Conservation (phyloP, 345 rosid species). For the Eucalyptus marginata region DNA sequence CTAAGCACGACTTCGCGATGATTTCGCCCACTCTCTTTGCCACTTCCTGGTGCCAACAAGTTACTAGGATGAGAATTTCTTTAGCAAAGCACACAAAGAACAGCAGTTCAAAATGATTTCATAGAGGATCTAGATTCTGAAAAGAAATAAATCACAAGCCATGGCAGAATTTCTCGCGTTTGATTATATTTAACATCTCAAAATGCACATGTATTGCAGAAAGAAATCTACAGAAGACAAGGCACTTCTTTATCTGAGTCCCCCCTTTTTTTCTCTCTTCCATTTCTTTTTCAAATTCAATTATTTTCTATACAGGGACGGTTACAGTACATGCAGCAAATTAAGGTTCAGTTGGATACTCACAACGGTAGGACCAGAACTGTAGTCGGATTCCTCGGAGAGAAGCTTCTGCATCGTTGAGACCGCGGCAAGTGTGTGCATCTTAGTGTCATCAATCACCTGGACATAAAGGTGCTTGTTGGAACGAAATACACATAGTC, state of each 20-base stretch:
- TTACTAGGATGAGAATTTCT: not conserved
- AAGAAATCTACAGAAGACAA: not conserved
- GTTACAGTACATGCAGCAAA: not conserved
- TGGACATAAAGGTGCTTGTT: slow-evolving; percentile 89
- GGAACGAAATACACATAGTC: slow-evolving; percentile 65
- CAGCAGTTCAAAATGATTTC: not conserved
- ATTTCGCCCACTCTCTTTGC: slow-evolving; percentile 79
- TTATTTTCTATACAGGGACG: not conserved
- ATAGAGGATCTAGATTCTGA: not conserved
- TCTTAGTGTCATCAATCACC: slow-evolving; percentile 94
- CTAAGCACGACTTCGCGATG: slow-evolving; percentile 77
- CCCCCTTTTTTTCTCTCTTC: not conserved
- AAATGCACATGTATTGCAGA: not conserved
- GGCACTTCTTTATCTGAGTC: not conserved
- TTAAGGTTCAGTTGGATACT: slow-evolving; percentile 4
- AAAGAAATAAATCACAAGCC: not conserved
- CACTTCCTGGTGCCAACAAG: slow-evolving; percentile 53
- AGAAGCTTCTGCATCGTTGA: slow-evolving; percentile 76
- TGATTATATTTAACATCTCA: not conserved
- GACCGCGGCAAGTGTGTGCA: slow-evolving; percentile 92
- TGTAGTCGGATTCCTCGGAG: slow-evolving; percentile 48
- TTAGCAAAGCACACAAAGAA: not conserved
- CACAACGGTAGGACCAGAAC: slow-evolving; percentile 75
- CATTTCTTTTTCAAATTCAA: not conserved
- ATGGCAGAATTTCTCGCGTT: fast-evolving